phyloP scores from a whole-genome alignment of 805 yeast species.

The Saturnispora besseyi region DNA sequence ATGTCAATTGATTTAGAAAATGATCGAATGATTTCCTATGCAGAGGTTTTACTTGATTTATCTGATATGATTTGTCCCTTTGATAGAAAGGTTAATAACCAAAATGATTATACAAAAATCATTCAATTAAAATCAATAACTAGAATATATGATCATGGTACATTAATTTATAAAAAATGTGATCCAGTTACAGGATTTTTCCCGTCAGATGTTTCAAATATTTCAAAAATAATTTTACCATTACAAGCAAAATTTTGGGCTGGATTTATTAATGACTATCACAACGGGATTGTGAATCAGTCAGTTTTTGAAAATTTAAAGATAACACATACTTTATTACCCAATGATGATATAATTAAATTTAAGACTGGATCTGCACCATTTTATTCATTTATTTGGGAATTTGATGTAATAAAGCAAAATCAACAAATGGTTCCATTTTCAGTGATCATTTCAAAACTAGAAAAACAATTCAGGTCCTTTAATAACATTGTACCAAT shows the following conservation, averaged over 20 bases:
- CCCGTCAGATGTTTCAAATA: conserved; percentile 14
- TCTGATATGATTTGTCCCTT: conserved; percentile 11
- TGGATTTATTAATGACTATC: conserved; percentile 23
- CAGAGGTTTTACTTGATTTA: conserved; percentile 19
- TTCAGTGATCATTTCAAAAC: conserved; percentile 17
- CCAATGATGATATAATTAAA: conserved; percentile 22
- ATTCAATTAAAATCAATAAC: conserved; percentile 24
- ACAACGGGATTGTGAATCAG: conserved; percentile 23
- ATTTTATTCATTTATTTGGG: conserved; percentile 27
- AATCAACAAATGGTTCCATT: conserved; percentile 20
- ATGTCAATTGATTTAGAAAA: conserved; percentile 18
- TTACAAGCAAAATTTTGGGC: conserved; percentile 28
- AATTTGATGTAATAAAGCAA: conserved; percentile 17
- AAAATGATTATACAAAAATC: conserved; percentile 19
- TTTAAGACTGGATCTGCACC: conserved; percentile 16
- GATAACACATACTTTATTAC: conserved; percentile 23
- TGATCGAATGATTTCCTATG: conserved; percentile 24
- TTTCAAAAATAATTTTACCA: conserved; percentile 23
- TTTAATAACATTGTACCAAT: background rate
- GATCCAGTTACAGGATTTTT: conserved; percentile 27
- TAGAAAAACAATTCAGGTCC: background rate
- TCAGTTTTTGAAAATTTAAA: conserved; percentile 18
- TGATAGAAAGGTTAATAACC: conserved; percentile 1
- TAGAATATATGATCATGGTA: conserved; percentile 18
- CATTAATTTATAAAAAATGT: conserved; percentile 17